Evolutionary conservation across 257 asterid species (phyloP), one percentile per base, ranked within the genome.

Genomic region (Gentiana macrophylla): DNA sequence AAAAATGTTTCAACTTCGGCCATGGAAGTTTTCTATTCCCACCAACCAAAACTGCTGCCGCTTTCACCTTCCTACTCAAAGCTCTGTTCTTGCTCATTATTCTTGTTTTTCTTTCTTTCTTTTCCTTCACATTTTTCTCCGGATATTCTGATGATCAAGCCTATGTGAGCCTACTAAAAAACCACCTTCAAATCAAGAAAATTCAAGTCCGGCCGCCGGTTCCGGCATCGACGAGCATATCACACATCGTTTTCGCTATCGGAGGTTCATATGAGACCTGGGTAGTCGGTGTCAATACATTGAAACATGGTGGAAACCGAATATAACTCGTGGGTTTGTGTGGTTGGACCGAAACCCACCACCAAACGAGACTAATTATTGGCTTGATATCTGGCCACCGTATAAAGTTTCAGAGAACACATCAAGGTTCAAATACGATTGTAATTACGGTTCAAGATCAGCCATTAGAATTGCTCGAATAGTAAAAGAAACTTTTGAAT

Each of bases 291-390:
- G 85, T 52, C 78, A 12, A n/a, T 91, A 87, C 74, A 55, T 65
- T 9, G 89, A 87, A n/a, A 70, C 78, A 6, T 91, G 98, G 98
- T 91, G 96, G 96, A 63, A 67, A 24, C 92, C 96, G 1, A 72
- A 78, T 50, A 35, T 56, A 0, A 87, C 95, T 3, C 80, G 93
- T 32, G 98, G 98, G 56, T 75, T 61, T 63, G 86, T 87, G 2
- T 91, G 95, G 95, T 86, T 87, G 2, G 94, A 91, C 44, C 60
- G 54, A 55, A 53, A 37, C 10, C 95, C 88, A 0, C 55, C 32
- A 15, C 51, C 32, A 3, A 35, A 32, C 8, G 49, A 37, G 4
- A 4, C 58, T 2, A 15, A 15, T 15, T 15, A 15, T 15, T 80
- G 94, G 88, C 80, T 80, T 33, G 71, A 15, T 1, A 68, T 62